Conservation (phyloP, 257 asterid species). For the Ajuga chamaepitys region DNA sequence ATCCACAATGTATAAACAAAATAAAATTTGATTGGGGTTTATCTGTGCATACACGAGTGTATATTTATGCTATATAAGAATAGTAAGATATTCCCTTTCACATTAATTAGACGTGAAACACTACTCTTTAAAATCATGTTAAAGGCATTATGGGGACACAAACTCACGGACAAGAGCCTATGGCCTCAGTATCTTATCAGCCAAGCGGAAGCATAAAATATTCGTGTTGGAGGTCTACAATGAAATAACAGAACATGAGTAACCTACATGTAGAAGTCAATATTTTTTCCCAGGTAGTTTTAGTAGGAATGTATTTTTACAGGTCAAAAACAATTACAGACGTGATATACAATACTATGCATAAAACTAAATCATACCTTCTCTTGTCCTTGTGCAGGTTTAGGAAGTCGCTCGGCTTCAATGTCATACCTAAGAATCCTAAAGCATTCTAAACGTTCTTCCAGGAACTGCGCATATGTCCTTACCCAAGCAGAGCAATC, state of each 20-base stretch:
- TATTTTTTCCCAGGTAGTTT: not conserved
- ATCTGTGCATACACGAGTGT: too few relatives aligned
- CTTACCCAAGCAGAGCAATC: slow-evolving; percentile 97
- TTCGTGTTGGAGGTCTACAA: not conserved
- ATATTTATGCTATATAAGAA: too few relatives aligned
- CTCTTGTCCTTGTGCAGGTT: slow-evolving; percentile 71
- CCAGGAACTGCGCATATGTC: slow-evolving; percentile 77
- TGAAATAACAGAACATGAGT: not conserved
- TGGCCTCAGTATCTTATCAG: not conserved
- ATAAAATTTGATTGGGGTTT: not conserved
- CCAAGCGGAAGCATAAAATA: not conserved
- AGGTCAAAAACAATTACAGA: not conserved
- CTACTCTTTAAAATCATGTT: not conserved
- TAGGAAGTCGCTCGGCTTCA: slow-evolving; percentile 93
- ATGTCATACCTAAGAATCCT: slow-evolving; percentile 72
- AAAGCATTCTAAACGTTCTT: slow-evolving; percentile 92
- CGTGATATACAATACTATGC: not conserved
- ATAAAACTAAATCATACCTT: slow-evolving; percentile 42
- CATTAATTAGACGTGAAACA: not conserved
- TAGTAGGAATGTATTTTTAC: not conserved
- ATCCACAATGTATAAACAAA: not conserved
- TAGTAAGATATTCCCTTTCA: not conserved
- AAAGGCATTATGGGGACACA: not conserved
- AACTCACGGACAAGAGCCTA: not conserved
- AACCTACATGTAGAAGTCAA: not conserved